Base-by-base conservation (phyloP, 352 stramenopile genomes). In the Pythium aquatile region DNA sequence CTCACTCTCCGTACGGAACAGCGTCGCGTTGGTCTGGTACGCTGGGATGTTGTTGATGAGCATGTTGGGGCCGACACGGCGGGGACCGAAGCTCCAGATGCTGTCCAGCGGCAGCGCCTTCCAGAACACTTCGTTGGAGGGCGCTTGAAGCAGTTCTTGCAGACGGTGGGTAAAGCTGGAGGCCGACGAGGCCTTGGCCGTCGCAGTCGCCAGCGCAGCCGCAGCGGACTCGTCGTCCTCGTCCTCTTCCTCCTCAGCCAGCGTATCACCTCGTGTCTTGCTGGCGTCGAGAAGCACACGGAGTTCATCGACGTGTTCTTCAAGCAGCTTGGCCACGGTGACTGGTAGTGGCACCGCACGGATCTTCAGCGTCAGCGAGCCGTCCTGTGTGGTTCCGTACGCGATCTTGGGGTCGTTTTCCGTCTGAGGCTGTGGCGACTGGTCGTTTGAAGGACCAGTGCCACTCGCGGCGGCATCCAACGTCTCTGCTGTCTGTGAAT, bases 11-110 rank as follows among this genome's bases (percentile, higher is more conserved):
- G 20, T 40, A 2, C 35, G 46, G 32, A 64, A 58, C 1, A 64
- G 30, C 8, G 17, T 58, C n/a, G 62, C 14, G 57, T 78, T 30
- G 2, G 54, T 68, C 54, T 61, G 46, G 28, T 48, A 93, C 13
- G 63, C 66, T 0, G 75, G 64, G 17, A 95, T 76, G 53, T 87
- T 90, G 68, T 93, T 93, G 28, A 95, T 71, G 39, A 95, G 69
- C 61, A 93, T 58, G 46, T 93, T 95, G 0, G 86, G 82, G 3
- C 86, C 86, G 14, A 90, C 70, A 46, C 82, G 83, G 39, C 85
- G 76, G 20, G 86, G 86, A 6, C 86, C 86, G 49, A 76, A 93
- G 54, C 81, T 91, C 86, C 86, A 93, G 35, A 95, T 73, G 4
- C 75, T 69, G 11, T 85, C 63, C 2, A 93, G 52, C 4, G 69